Evolutionary conservation across 2,329 filamentous ascomycete genomes (phyloP).

Genomic region (Alternaria arborescens): DNA sequence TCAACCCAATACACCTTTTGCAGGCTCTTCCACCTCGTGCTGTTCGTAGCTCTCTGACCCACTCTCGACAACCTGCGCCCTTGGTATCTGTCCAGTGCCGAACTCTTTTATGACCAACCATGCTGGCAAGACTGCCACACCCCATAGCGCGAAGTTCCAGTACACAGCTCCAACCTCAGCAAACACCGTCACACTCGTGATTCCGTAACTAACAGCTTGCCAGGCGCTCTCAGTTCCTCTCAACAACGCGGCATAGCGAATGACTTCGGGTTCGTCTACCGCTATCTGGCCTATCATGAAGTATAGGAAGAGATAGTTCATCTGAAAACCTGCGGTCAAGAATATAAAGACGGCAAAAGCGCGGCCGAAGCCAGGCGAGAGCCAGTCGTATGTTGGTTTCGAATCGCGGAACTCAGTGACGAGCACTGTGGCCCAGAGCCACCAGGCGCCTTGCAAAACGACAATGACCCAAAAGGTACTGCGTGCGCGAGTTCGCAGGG

Average conservation of each 20-base stretch:
- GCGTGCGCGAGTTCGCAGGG: conserved; percentile 64
- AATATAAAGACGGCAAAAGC: conserved; percentile 74
- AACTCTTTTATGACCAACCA: conserved; percentile 72
- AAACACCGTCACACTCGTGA: conserved; percentile 69
- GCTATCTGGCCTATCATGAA: conserved; percentile 70
- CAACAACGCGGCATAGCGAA: conserved; percentile 73
- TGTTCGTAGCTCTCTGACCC: neutral
- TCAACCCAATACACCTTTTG: neutral
- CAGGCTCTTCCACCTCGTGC: neutral
- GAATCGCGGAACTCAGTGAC: conserved; percentile 67
- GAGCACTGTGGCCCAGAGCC: conserved; percentile 74
- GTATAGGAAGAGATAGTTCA: conserved; percentile 68
- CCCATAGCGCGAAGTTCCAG: conserved; percentile 76
- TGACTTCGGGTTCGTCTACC: conserved; percentile 67
- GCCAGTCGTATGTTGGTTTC: conserved; percentile 72
- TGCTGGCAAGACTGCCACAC: conserved; percentile 67
- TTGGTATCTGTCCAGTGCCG: conserved; percentile 43
- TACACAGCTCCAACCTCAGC: conserved; percentile 73
- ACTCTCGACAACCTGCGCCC: neutral
- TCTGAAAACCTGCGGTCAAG: conserved; percentile 71
- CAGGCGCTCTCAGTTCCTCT: conserved; percentile 76
- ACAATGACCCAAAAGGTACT: conserved; percentile 64
- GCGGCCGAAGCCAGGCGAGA: conserved; percentile 67
- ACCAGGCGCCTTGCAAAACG: conserved; percentile 72
- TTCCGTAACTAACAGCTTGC: conserved; percentile 76